Evolutionary conservation across 192 early-diverging fungal species (phyloP).

Genomic region (Polychytrium aggregatum): DNA sequence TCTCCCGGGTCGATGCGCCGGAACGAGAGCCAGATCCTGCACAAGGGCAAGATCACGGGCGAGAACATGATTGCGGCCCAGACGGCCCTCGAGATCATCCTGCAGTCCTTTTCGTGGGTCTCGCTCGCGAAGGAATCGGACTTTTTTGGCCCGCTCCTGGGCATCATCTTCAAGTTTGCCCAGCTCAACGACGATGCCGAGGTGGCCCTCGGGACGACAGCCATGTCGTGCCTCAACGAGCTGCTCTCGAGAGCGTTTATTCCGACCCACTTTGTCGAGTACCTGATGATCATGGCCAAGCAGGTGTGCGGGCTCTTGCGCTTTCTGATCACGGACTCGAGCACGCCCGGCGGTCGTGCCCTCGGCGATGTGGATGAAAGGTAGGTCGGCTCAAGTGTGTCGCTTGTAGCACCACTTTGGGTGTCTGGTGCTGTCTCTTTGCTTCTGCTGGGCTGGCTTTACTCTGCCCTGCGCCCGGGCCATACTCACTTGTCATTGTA

Average conservation of each 20-base stretch:
- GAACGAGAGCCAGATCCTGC: neutral
- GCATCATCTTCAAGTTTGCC: slow-evolving; percentile 2
- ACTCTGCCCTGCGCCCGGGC: neutral
- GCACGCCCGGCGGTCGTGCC: neutral
- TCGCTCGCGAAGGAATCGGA: neutral
- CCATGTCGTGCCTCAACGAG: slow-evolving; percentile 9
- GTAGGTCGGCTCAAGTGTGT: neutral
- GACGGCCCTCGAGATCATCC: slow-evolving; percentile 1
- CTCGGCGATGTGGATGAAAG: slow-evolving; percentile 4
- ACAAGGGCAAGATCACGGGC: neutral
- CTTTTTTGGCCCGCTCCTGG: neutral
- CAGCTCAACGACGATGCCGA: slow-evolving; percentile 1
- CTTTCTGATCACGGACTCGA: neutral
- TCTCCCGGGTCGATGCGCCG: neutral
- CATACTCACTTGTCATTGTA: no score
- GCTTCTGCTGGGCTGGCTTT: neutral
- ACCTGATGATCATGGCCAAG: neutral
- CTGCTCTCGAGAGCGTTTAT: slow-evolving; percentile 1
- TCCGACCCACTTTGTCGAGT: neutral
- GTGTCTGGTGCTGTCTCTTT: neutral
- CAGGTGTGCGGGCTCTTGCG: slow-evolving; percentile 6
- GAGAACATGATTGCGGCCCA: neutral
- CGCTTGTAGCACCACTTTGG: neutral
- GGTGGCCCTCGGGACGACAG: neutral
- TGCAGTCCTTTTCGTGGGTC: neutral